Evolutionary conservation across 306 rosid species (phyloP), one percentile per base, ranked within the genome.

Genomic region (Psophocarpus tetragonolobus): DNA sequence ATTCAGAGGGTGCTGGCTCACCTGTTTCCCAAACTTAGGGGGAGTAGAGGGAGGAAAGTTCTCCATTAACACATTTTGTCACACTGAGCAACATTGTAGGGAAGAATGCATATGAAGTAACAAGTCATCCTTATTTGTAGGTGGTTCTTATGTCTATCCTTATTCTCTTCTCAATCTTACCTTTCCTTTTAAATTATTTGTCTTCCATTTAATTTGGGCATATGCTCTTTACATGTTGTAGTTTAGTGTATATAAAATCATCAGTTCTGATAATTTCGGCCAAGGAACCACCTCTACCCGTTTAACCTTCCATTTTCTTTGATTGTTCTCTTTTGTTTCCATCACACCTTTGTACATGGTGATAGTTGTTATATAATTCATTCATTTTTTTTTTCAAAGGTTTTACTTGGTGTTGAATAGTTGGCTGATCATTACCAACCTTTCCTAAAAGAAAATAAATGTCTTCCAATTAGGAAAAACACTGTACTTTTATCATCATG

Each of bases 161-260:
- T 74, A 35, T 45, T 33, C 23, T 30, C 56, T 72, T 35, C 13
- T 30, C 76, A 51, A 32, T 42, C 58, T 15, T 71, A 20, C 69
- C 15, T 76, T 53, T 21, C 29, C 78, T 70, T 71, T 61, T 42
- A 35, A 76, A 76, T 75, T 80, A 78, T 30, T 74, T 78, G 75
- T 80, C 63, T 82, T 76, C 84, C 80, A 83, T 87, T 87, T 81
- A 80, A 81, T 91, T 85, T 76, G 87, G 92, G 91, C 67, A 53
- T 15, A 63, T 84, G 76, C 86, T 87, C 89, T 76, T 84, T 78
- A 76, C 82, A 85, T 85, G 79, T 80, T 80, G 76, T 84, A 62
- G 68, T 87, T 83, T 85, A 90, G 90, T 90, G 93, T 94, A 84
- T 80, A 94, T 94, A 90, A 84, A 83, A 56, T 68, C 74, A 71